A percentile compares a stretch with the other conserved stretches of the same genome.
phyloP scores from a whole-genome alignment of 495 filamentous ascomycete genomes.

The Durotheca rogersii region DNA sequence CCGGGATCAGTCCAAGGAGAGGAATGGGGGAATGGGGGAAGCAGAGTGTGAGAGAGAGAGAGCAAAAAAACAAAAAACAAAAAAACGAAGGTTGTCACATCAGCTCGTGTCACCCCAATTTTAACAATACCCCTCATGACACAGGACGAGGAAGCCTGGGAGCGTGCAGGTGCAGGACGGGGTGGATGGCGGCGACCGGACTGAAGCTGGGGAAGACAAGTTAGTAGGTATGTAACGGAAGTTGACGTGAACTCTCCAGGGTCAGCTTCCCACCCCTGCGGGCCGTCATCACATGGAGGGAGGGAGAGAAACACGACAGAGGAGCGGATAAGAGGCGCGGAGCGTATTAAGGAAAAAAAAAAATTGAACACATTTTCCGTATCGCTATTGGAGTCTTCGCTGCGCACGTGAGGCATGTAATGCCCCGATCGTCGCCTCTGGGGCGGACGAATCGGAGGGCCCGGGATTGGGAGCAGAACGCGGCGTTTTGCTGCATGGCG shows the following conservation, averaged over 20 bases:
- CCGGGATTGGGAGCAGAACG: not conserved
- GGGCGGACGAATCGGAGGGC: conserved; percentile 13
- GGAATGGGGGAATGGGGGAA: too few species aligned
- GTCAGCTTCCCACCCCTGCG: not conserved
- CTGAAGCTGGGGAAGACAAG: conserved; percentile 1
- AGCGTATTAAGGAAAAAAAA: not conserved
- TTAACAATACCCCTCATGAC: conserved; percentile 4
- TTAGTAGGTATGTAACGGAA: not conserved
- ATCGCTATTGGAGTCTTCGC: conserved; percentile 2
- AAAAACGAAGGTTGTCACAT: conserved; percentile 25
- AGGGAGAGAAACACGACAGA: not conserved
- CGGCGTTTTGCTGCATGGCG: conserved; percentile 17
- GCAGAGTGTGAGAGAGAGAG: too few species aligned
- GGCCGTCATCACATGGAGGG: not conserved
- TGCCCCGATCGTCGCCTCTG: not conserved
- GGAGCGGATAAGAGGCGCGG: not conserved
- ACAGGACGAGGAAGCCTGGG: not conserved
- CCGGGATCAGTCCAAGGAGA: too few species aligned
- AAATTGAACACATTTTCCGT: not conserved
- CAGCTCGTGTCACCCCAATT: conserved; percentile 18
- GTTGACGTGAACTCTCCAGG: not conserved
- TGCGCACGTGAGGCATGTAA: too few species aligned
- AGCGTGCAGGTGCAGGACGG: conserved; percentile 9
- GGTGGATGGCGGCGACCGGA: not conserved
- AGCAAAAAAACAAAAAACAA: too few species aligned